Evolutionary conservation across 441 rosid genomes (phyloP).

Genomic region (Mallotus japonicus): DNA sequence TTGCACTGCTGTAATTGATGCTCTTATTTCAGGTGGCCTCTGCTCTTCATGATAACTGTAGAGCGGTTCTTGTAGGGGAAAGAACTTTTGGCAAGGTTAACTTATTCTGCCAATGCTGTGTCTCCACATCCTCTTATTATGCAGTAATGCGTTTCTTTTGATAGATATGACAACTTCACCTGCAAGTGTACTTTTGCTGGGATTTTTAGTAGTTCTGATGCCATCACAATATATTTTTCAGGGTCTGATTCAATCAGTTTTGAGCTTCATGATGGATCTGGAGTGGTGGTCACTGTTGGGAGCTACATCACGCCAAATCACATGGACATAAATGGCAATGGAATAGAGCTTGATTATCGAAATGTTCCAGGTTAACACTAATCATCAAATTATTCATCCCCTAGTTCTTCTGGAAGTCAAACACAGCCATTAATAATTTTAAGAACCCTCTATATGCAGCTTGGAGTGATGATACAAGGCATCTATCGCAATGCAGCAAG

Average conservation of each 20-base stretch:
- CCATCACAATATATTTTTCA: slow-evolving; percentile 20
- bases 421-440: background rate
- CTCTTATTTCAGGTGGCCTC: slow-evolving; percentile 75
- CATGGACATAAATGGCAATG: slow-evolving; percentile 88
- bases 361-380: slow-evolving; percentile 60
- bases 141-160: background rate
- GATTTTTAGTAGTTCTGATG: slow-evolving; percentile 11
- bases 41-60: slow-evolving; percentile 82
- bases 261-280: slow-evolving; percentile 91
- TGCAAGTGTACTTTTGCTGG: background rate
- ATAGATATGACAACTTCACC: background rate
- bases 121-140: background rate
- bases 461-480: slow-evolving; percentile 67
- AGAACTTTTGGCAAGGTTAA: slow-evolving; percentile 86
- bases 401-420: slow-evolving; percentile 2
- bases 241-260: slow-evolving; percentile 91
- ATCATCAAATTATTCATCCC: background rate
- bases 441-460: slow-evolving; percentile 41
- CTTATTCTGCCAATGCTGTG: slow-evolving; percentile 3
- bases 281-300: slow-evolving; percentile 81
- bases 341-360: slow-evolving; percentile 75
- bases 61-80: slow-evolving; percentile 87
- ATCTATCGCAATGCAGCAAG: slow-evolving; percentile 53
- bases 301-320: slow-evolving; percentile 90
- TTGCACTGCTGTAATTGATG: slow-evolving; percentile 5